A percentile compares a stretch with the other conserved stretches of the same genome.
Conservation (phyloP, 768 basidiomycete genomes). For the Tricholoma sp. region DNA sequence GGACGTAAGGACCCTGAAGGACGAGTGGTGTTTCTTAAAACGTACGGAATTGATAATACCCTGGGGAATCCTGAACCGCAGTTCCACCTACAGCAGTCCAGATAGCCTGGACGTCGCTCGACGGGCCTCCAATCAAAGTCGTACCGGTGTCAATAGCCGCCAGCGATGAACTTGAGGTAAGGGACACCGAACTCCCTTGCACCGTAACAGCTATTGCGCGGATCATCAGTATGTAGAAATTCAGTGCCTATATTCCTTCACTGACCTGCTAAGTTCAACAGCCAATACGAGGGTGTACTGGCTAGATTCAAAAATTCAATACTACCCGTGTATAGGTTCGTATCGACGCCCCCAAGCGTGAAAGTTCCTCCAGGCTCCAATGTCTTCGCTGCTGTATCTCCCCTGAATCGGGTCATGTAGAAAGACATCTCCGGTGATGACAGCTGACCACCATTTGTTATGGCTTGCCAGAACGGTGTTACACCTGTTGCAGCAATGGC, state of each 20-base stretch:
- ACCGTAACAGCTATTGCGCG: constrained; percentile 49
- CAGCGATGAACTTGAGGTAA: constrained; percentile 37
- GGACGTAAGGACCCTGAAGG: background rate
- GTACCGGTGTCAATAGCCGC: constrained; percentile 95
- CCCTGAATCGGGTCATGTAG: constrained; percentile 51
- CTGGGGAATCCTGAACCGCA: constrained; percentile 26
- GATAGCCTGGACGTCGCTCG: constrained; percentile 51
- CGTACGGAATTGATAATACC: constrained; percentile 80
- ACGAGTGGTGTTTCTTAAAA: background rate
- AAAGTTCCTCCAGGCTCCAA: constrained; percentile 62
- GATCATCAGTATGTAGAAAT: background rate
- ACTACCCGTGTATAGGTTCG: constrained; percentile 59
- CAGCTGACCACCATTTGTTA: constrained; percentile 38
- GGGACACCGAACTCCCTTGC: constrained; percentile 41
- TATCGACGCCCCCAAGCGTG: constrained; percentile 65
- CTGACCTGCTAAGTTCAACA: constrained; percentile 50
- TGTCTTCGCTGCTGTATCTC: constrained; percentile 20
- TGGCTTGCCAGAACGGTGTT: constrained; percentile 62
- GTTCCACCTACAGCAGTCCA: constrained; percentile 59
- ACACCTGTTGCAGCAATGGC: constrained; percentile 51
- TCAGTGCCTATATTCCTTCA: background rate
- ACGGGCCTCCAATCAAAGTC: constrained; percentile 86
- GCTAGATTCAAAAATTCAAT: constrained; percentile 59
- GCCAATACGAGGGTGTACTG: constrained; percentile 50
- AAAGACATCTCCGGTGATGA: constrained; percentile 56